phyloP scores from a whole-genome alignment of 192 early-diverging fungal species.

The Coemansia sp. region DNA sequence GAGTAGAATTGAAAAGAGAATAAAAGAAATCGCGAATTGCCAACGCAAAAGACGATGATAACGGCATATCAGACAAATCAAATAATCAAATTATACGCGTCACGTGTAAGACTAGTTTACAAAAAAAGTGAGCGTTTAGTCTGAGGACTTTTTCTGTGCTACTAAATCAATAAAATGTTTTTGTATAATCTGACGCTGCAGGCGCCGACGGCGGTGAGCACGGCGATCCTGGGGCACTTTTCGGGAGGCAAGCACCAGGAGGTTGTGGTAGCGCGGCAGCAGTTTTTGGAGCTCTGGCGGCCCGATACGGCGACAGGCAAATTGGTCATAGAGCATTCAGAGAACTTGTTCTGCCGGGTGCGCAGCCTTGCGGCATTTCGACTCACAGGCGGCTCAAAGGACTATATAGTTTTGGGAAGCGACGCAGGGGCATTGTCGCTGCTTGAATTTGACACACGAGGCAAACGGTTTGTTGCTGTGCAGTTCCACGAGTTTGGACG shows the following conservation, averaged over 20 bases:
- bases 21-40: slow-evolving; percentile 3
- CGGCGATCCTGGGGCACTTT: slow-evolving; percentile 87
- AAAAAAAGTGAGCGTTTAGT: background rate
- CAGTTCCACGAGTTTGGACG: slow-evolving; percentile 96
- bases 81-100: background rate
- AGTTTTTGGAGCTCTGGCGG: slow-evolving; percentile 77
- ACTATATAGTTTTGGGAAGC: slow-evolving; percentile 86
- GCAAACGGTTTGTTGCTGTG: slow-evolving; percentile 74
- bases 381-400: slow-evolving; percentile 85
- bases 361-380: slow-evolving; percentile 82
- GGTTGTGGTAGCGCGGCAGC: slow-evolving; percentile 66
- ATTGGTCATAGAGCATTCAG: slow-evolving; percentile 66
- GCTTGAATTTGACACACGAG: slow-evolving; percentile 79
- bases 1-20: background rate
- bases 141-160: background rate
- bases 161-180: slow-evolving; percentile 18
- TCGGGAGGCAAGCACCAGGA: slow-evolving; percentile 88
- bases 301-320: slow-evolving; percentile 81
- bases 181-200: slow-evolving; percentile 92
- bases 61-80: background rate
- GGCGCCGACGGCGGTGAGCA: slow-evolving; percentile 73
- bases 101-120: background rate
- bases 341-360: slow-evolving; percentile 84
- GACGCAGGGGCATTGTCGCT: slow-evolving; percentile 90
- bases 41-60: background rate